Evolutionary conservation across 2,329 filamentous ascomycete genomes (phyloP), one percentile per base, ranked within the genome.

Genomic region (Ramularia endophylla): DNA sequence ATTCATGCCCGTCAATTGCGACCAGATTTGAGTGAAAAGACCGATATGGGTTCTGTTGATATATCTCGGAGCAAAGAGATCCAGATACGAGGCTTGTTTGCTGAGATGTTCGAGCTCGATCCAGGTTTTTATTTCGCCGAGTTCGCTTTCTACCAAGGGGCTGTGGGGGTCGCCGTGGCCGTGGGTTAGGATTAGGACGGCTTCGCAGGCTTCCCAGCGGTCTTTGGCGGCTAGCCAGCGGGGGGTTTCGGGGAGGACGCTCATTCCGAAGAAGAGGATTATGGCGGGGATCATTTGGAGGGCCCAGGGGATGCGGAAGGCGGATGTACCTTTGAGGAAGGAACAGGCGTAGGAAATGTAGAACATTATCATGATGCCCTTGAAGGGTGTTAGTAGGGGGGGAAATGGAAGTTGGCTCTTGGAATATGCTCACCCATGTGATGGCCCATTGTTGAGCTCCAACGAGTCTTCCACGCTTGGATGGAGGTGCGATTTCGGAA

Each of bases 1-100:
- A 54, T 86, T 87, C 82, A 85, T 86, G 13, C 84, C 83, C 0
- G 81, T 85, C 35, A 87, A 64, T 58, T 88, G 83, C 8, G 75
- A 80, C 84, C 83, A 85, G 54, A 87, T 81, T 64, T 87, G 83
- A 1, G 73, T 82, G 59, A 84, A 86, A 30, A 87, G 57, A 47
- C 81, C 84, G 48, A 85, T 81, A 50, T 81, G 69, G 7, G 81
- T 84, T 20, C 84, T 76, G 65, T 86, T 83, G 59, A 87, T 71
- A 79, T 86, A 86, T n/a, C 69, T 68, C 1, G 84, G 83, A 51
- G 73, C 76, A 65, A 92, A 75, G 1, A 92, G 73, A 57, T 90
- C 84, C 2, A 80, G 52, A 58, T 85, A 87, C 7, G 77, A 78
- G 15, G 85, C 81, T 50, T 87, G 74, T 11, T 78, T 68, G 58